Conservation (phyloP, 1,139 yeast species). For the Protomyces inouyei region DNA sequence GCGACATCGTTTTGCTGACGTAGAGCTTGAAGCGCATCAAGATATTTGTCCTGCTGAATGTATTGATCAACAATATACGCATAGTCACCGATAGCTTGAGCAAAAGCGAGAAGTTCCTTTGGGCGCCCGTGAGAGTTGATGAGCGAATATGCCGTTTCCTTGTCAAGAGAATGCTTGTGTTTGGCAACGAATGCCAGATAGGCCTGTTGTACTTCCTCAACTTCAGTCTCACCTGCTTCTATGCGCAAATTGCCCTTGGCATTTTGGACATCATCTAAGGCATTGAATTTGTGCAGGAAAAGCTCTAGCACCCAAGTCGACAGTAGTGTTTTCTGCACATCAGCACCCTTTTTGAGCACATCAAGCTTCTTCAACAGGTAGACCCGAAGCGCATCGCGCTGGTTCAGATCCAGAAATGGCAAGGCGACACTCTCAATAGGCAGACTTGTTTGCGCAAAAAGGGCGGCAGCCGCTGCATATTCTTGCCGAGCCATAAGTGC, state of each 20-base stretch:
- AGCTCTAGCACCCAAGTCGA: constrained; percentile 81
- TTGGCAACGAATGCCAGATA: constrained; percentile 53
- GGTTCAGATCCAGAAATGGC: constrained; percentile 50
- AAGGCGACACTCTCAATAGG: constrained; percentile 71
- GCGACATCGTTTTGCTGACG: constrained; percentile 48
- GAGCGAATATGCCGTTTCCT: constrained; percentile 65
- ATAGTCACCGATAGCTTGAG: constrained; percentile 63
- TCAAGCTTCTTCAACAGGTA: constrained; percentile 56
- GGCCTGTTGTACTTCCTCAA: constrained; percentile 37
- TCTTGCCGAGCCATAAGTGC: constrained; percentile 43
- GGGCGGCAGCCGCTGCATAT: constrained; percentile 53
- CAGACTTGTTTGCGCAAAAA: constrained; percentile 59
- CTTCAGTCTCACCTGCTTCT: constrained; percentile 28
- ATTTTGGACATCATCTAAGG: constrained; percentile 45
- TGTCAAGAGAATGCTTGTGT: constrained; percentile 53
- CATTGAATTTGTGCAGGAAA: constrained; percentile 49
- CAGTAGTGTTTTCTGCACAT: constrained; percentile 55
- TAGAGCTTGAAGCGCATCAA: constrained; percentile 59
- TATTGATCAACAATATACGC: constrained; percentile 65
- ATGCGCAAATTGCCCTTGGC: constrained; percentile 33
- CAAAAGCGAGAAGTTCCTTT: constrained; percentile 60
- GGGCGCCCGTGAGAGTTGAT: constrained; percentile 61
- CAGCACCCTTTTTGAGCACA: constrained; percentile 33
- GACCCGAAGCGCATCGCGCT: constrained; percentile 49
- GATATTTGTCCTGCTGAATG: constrained; percentile 68